phyloP scores from a whole-genome alignment of 1,284 basidiomycete genomes.

The Clitocybe nebularis region DNA sequence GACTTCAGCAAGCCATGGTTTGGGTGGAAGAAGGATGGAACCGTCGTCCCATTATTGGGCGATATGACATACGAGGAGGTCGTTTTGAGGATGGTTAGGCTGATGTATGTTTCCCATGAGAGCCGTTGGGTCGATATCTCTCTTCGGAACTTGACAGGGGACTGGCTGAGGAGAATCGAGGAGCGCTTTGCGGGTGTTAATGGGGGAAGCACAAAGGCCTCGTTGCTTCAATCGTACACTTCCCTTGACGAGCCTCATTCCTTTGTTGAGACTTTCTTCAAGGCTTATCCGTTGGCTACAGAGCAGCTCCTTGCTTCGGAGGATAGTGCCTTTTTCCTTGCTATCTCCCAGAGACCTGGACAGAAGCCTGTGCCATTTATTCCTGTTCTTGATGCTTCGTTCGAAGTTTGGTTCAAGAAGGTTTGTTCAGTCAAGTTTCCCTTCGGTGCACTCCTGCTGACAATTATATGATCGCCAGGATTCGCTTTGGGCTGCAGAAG shows the following conservation, averaged over 20 bases:
- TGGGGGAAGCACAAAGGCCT: conserved; percentile 71
- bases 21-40: conserved; percentile 89
- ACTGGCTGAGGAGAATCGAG: conserved; percentile 95
- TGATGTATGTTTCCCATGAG: conserved; percentile 93
- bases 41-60: conserved; percentile 79
- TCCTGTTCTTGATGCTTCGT: conserved; percentile 89
- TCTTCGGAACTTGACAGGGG: conserved; percentile 92
- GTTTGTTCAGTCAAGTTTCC: too few species aligned
- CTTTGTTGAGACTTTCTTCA: conserved; percentile 84
- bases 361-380: conserved; percentile 99
- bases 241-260: conserved; percentile 79
- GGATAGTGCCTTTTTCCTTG: conserved; percentile 94
- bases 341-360: conserved; percentile 89
- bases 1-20: conserved; percentile 99
- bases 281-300: conserved; percentile 77
- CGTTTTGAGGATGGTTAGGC: conserved; percentile 82
- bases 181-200: conserved; percentile 96
- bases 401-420: conserved; percentile 99
- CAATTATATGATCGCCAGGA: too few species aligned
- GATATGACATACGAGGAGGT: conserved; percentile 99
- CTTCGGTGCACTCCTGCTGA: too few species aligned
- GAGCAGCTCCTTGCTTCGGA: conserved; percentile 91
- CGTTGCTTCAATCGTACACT: conserved; percentile 86
- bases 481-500: conserved; percentile 96
- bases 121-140: conserved; percentile 92